Percentiles rank a stretch among this genome's conserved stretches.
phyloP scores from a whole-genome alignment of 2,329 filamentous ascomycete genomes.

The Decorospora gaudefroyi region DNA sequence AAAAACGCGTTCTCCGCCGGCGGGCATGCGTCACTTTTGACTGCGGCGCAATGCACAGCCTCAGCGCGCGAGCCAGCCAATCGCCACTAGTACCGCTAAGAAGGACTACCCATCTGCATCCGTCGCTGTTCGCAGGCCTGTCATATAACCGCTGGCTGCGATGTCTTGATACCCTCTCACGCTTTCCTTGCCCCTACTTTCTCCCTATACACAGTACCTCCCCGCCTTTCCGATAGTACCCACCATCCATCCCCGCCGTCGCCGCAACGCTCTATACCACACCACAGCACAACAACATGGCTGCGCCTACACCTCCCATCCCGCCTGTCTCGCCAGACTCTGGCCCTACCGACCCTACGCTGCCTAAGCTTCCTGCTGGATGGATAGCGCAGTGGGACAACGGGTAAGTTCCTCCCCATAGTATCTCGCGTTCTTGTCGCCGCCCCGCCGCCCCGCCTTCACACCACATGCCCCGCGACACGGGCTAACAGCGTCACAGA shows the following conservation, averaged over 20 bases:
- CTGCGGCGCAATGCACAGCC: slow-evolving; percentile 19
- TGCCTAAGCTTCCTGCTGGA: slow-evolving; percentile 46
- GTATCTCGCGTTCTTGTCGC: too few relatives aligned
- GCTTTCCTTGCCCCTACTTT: slow-evolving; percentile 2
- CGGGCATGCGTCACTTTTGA: slow-evolving; percentile 15
- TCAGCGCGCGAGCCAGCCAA: slow-evolving; percentile 13
- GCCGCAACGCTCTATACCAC: slow-evolving; percentile 10
- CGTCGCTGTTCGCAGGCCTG: slow-evolving; percentile 20
- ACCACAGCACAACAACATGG: slow-evolving; percentile 31
- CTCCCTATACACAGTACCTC: slow-evolving; percentile 1
- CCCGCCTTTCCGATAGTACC: not conserved
- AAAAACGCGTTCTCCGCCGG: slow-evolving; percentile 9
- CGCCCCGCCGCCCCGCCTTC: slow-evolving; percentile 23
- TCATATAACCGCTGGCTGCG: slow-evolving; percentile 31
- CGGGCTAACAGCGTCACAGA: slow-evolving; percentile 34
- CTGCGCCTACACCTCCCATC: slow-evolving; percentile 44
- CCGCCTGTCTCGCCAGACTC: slow-evolving; percentile 47
- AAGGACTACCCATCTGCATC: slow-evolving; percentile 25
- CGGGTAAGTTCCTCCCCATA: slow-evolving; percentile 31
- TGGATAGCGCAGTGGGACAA: slow-evolving; percentile 51
- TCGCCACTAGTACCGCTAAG: slow-evolving; percentile 27
- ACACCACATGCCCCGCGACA: slow-evolving; percentile 23
- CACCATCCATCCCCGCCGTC: slow-evolving; percentile 7
- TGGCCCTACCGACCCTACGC: slow-evolving; percentile 46
- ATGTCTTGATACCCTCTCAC: slow-evolving; percentile 8